A percentile compares a stretch with the other conserved stretches of the same genome.
Evolutionary conservation across 2,329 filamentous ascomycete genomes (phyloP).

Genomic region (Bertia moriformis): DNA sequence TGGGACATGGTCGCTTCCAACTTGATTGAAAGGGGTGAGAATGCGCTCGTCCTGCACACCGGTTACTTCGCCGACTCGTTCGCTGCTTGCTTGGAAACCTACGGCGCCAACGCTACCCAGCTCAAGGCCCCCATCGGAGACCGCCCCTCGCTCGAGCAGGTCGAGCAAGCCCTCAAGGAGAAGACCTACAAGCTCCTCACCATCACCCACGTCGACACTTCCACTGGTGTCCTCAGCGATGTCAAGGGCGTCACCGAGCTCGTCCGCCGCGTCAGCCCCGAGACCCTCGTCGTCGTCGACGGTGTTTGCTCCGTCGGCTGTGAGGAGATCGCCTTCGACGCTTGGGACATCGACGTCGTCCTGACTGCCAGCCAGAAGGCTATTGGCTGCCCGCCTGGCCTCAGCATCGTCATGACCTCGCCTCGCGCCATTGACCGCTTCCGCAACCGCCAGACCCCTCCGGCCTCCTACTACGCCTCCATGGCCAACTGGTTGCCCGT

Average conservation of each 20-base stretch:
- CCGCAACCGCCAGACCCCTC: constrained; percentile 66
- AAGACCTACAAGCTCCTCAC: constrained; percentile 91
- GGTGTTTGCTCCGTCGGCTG: constrained; percentile 93
- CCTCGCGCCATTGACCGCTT: constrained; percentile 71
- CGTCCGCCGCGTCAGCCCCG: constrained; percentile 73
- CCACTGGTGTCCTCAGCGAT: constrained; percentile 86
- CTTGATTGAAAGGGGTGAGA: constrained; percentile 74
- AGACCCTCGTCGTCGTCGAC: constrained; percentile 84
- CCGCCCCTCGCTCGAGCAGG: constrained; percentile 70
- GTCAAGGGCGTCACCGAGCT: constrained; percentile 71
- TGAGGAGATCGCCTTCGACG: constrained; percentile 91
- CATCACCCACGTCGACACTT: constrained; percentile 94
- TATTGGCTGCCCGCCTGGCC: constrained; percentile 83
- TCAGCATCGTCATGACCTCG: constrained; percentile 89
- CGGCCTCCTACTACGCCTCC: constrained; percentile 82
- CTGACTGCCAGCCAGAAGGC: constrained; percentile 93
- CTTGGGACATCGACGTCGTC: constrained; percentile 84
- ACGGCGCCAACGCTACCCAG: constrained; percentile 80
- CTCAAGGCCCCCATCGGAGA: constrained; percentile 79
- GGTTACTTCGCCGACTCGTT: constrained; percentile 97
- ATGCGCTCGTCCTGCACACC: constrained; percentile 83
- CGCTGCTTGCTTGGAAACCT: constrained; percentile 78
- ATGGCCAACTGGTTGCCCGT: constrained; percentile 86
- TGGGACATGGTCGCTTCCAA: constrained; percentile 97
- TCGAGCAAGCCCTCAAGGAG: constrained; percentile 76